phyloP scores from a whole-genome alignment of 2,329 filamentous ascomycete genomes.

The Exserohilum rostratum region DNA sequence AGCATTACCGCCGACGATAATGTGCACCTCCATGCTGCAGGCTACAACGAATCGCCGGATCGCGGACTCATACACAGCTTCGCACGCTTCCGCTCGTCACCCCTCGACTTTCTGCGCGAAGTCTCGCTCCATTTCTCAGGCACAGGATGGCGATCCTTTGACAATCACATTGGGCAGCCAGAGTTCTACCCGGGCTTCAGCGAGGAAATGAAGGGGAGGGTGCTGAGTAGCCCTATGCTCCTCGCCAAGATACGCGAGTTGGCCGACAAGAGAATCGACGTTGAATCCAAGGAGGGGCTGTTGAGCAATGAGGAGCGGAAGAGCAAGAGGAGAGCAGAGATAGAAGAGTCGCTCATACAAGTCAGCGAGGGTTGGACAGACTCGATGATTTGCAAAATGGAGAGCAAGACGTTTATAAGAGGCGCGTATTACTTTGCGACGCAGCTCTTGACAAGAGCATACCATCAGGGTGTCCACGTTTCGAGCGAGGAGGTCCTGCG shows the following conservation, averaged over 20 bases:
- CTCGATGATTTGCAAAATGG: slow-evolving; percentile 99
- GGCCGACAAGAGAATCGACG: slow-evolving; percentile 72
- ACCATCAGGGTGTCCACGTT: slow-evolving; percentile 97
- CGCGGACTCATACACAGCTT: slow-evolving; percentile 79
- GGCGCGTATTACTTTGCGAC: slow-evolving; percentile 89
- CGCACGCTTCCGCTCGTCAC: slow-evolving; percentile 79
- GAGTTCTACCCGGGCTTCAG: slow-evolving; percentile 93
- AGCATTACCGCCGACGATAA: slow-evolving; percentile 54
- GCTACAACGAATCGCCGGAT: slow-evolving; percentile 58
- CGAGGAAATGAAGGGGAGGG: slow-evolving; percentile 82
- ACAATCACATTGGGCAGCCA: slow-evolving; percentile 85
- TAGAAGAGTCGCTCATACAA: slow-evolving; percentile 76
- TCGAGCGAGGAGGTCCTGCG: slow-evolving; percentile 91
- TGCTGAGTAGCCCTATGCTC: slow-evolving; percentile 77
- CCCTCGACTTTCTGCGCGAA: slow-evolving; percentile 84
- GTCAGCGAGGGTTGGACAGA: slow-evolving; percentile 87
- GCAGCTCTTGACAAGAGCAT: slow-evolving; percentile 87
- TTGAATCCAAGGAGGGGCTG: slow-evolving; percentile 78
- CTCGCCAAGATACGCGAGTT: slow-evolving; percentile 76
- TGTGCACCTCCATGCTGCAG: slow-evolving; percentile 53
- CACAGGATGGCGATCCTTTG: slow-evolving; percentile 93
- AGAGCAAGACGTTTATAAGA: slow-evolving; percentile 89
- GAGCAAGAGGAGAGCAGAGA: slow-evolving; percentile 69
- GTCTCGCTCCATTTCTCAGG: slow-evolving; percentile 92
- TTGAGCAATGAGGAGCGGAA: slow-evolving; percentile 60